Percentiles rank a stretch among this genome's conserved stretches.
Evolutionary conservation across 2,329 filamentous ascomycete species (phyloP).

Genomic region (Didymella arachidicola): DNA sequence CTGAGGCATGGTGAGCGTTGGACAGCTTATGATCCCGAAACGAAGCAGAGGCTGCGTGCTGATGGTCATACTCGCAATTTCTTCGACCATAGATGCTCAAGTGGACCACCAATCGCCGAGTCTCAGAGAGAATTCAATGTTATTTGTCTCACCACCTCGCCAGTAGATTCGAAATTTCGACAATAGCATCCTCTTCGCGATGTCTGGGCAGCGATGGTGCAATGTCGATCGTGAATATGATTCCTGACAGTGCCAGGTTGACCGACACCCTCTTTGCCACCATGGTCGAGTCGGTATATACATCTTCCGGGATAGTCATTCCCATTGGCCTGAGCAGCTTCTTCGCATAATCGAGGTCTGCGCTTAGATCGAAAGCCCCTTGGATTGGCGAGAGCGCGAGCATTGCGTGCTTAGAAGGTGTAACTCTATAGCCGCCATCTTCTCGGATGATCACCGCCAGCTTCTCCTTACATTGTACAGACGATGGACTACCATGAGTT

Average conservation of each 20-base stretch:
- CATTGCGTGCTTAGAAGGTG: background rate
- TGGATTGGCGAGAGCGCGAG: slow-evolving; percentile 3
- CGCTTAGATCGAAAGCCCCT: background rate
- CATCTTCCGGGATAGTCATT: background rate
- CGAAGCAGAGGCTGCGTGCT: background rate
- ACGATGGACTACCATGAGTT: background rate
- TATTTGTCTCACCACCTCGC: slow-evolving; percentile 1
- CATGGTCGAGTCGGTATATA: background rate
- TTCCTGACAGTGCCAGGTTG: slow-evolving; percentile 1
- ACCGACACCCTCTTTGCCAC: background rate
- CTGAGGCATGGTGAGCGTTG: too few species aligned
- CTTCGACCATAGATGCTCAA: background rate
- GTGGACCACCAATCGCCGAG: too few species aligned
- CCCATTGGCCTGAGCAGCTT: background rate
- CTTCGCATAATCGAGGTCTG: too few species aligned
- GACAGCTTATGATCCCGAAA: background rate
- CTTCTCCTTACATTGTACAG: background rate
- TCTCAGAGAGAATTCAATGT: background rate
- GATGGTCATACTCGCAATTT: background rate
- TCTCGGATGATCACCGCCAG: background rate
- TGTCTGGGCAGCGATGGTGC: background rate
- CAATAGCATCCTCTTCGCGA: background rate
- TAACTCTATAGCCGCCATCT: too few species aligned
- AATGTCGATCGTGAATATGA: slow-evolving; percentile 3
- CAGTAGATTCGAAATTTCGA: slow-evolving; percentile 7